A percentile compares a stretch with the other conserved stretches of the same genome.
These are phyloP conservation scores for Solanum sejunctum DNA, from an alignment of 257 asterid genomes.

Conservation along the genomic window DNA sequence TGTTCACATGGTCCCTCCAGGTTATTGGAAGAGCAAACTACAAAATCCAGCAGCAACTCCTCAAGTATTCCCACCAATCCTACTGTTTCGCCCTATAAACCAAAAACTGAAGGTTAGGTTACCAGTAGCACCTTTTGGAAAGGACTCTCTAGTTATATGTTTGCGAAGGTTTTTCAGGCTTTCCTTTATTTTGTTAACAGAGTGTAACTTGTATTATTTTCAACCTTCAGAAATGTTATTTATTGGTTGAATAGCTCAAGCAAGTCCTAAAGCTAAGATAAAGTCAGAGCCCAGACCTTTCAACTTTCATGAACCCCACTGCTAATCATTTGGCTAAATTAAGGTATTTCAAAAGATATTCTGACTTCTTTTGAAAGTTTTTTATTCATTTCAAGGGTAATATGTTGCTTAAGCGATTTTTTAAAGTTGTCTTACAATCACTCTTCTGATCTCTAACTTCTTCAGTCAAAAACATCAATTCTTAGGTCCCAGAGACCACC, in stretches of 20 bases:
- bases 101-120: neutral
- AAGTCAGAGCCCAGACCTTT: neutral
- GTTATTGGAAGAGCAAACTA: neutral
- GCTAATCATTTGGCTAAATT: neutral
- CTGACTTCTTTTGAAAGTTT: neutral
- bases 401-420: neutral
- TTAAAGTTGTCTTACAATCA: neutral
- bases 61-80: neutral
- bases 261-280: neutral
- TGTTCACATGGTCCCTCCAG: neutral
- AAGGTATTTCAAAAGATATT: neutral
- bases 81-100: neutral
- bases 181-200: neutral
- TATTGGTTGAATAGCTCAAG: neutral
- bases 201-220: neutral
- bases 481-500: neutral
- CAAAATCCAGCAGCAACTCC: neutral
- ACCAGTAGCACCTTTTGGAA: neutral
- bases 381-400: neutral
- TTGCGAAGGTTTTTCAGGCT: neutral
- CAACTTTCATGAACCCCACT: conserved; percentile 1
- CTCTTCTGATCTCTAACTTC: neutral
- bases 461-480: neutral
- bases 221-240: neutral
- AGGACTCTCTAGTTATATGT: neutral